Base-by-base conservation (phyloP, 1,139 yeast species). In the Kodamaea fungicola region DNA sequence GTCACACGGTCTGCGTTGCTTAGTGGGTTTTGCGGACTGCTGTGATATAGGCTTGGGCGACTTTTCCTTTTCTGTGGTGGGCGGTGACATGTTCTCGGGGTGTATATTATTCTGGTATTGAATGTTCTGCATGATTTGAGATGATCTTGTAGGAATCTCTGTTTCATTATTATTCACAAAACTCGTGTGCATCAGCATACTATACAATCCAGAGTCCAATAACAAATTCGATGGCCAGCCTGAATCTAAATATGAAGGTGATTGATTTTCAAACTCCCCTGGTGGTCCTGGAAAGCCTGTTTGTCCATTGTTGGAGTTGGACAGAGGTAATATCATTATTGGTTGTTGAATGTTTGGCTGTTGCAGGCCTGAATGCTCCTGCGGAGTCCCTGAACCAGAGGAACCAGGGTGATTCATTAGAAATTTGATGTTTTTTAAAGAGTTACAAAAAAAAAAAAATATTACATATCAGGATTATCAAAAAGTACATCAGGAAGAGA, bases 1-100 rank as follows among this genome's bases (percentile, higher is more conserved):
- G 50, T 80, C 87, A 54, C 90, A 83, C 1, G 85, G 83, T 10
- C 76, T 61, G 22, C 70, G 57, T 32, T 57, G 65, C 38, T 64
- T 62, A 19, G 41, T 37, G 35, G 47, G 41, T 25, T 38, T 32
- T 4, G 34, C n/a, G 3, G 26, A 4, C 26, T 8, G 10, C 4
- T 8, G 26, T n/a, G 9, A n/a, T 23, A n/a, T 23, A 3, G 26
- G 10, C 26, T 23, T 23, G 26, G 26, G 26, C 3, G 26, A 23
- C 9, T 8, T n/a, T 23, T 8, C 26, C 26, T 23, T 23, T 8
- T 23, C 26, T n/a, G 9, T 23, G 6, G 10, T n/a, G 3, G 33
- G 41, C 19, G 44, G 45, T 23, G 43, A 38, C 24, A 33, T 37
- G 13, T 38, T 25, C 12, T 45, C 49, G 21, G 47, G 49, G 28